Conservation (phyloP, 768 basidiomycete species). For the Pleurotus ostreatus region DNA sequence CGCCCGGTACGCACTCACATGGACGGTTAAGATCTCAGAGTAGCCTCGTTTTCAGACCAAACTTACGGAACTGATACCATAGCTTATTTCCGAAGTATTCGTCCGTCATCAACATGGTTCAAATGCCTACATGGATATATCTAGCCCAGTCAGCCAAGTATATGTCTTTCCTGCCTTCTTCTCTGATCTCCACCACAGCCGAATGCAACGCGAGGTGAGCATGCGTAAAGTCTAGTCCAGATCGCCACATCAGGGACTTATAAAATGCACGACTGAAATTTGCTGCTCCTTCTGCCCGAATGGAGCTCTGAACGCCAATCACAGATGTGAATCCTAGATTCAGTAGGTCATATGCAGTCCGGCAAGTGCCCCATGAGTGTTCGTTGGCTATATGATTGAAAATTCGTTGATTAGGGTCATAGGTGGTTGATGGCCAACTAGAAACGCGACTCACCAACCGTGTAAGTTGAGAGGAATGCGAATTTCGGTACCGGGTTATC, state of each 20-base stretch:
- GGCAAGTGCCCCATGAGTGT: neutral
- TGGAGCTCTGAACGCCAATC: neutral
- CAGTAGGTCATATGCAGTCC: neutral
- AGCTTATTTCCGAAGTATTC: no score
- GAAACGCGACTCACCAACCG: neutral
- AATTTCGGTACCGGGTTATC: neutral
- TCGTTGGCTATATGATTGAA: neutral
- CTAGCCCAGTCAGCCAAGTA: neutral
- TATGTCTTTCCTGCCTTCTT: neutral
- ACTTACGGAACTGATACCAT: no score
- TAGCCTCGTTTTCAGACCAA: no score
- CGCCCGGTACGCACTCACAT: no score
- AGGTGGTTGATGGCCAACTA: neutral
- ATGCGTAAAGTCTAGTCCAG: neutral
- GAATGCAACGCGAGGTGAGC: neutral
- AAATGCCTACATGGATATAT: neutral
- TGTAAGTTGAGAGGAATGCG: neutral
- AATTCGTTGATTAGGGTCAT: neutral
- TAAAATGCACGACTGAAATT: neutral
- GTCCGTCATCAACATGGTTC: neutral
- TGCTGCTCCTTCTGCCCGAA: neutral
- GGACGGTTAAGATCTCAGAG: no score
- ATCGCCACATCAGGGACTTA: neutral
- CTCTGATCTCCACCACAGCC: neutral
- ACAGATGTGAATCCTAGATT: neutral